Conservation (phyloP, 192 early-diverging fungal species). For the Dissophora ornata region DNA sequence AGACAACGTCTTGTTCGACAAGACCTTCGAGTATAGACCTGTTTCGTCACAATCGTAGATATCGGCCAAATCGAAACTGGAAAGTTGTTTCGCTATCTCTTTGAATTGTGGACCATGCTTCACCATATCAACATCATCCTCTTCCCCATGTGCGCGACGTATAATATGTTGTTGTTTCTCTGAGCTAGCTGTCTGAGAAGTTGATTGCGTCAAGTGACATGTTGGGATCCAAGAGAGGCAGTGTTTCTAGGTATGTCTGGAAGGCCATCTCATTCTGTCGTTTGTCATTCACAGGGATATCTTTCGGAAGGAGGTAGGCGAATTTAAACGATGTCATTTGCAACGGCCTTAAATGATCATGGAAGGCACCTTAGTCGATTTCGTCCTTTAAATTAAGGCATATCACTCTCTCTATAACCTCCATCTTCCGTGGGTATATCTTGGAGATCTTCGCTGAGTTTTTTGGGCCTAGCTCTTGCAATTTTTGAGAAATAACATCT, state of each 20-base stretch:
- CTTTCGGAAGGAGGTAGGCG: not conserved
- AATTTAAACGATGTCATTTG: not conserved
- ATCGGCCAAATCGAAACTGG: not conserved
- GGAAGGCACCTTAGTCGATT: not conserved
- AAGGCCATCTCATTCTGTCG: not conserved
- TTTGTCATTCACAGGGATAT: not conserved
- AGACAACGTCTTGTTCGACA: constrained; percentile 6
- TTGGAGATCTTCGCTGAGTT: constrained; percentile 2
- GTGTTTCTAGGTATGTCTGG: not conserved
- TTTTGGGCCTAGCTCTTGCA: no score
- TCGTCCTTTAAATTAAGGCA: not conserved
- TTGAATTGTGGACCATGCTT: not conserved
- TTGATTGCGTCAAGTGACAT: not conserved
- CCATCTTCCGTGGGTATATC: constrained; percentile 7
- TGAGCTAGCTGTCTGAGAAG: not conserved
- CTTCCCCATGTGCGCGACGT: constrained; percentile 1
- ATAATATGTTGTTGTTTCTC: not conserved
- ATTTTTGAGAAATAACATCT: no score
- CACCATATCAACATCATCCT: constrained; percentile 1
- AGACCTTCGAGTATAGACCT: constrained; percentile 1
- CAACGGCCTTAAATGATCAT: not conserved
- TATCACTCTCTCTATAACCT: not conserved
- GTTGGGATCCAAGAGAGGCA: not conserved
- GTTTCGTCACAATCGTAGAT: constrained; percentile 27
- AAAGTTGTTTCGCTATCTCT: not conserved